Base-by-base conservation (phyloP, 2,329 filamentous ascomycete species). In the Fusarium sacchari region DNA sequence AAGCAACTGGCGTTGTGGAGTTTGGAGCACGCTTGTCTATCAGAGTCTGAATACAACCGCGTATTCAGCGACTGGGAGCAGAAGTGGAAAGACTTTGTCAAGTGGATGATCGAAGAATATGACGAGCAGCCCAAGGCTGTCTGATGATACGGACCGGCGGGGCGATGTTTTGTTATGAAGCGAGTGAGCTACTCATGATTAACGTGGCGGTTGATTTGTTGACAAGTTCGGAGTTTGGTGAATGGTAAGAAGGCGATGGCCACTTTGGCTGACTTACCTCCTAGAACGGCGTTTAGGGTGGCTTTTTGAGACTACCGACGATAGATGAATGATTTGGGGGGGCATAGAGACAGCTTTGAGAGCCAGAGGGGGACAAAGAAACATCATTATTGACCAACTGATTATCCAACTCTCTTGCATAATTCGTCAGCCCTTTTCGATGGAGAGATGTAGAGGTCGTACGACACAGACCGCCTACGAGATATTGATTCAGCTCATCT, bases 1-100 rank as follows among this genome's bases (percentile, higher is more conserved):
- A 91, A 92, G 78, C 92, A 94, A 80, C 85, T 92, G 28, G 84
- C 85, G 22, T 81, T 87, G 72, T 92, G 90, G 90, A 92, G 90
- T 75, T 81, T 92, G 20, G 83, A 90, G 64, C 89, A 92, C 78
- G 84, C 89, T 3, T 91, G 88, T 74, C 82, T 91, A 77, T 80
- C 80, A 30, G 74, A 79, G 5, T 72, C 82, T 0, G 84, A 90
- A 71, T 82, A 83, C 63, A 69, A 70, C 13, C 64, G 73, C 13
- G 77, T 86, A 11, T 65, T 79, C 34, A 60, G 70, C 2, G 82
- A 86, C 49, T 93, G 92, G 86, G 80, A 84, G 65, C 67, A 69
- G 7, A 83, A 84, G 39, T 94, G 92, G 92, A 81, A 86, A 6
- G 78, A 80, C 0, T 93, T 93, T 70, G 86, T 92, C 63, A 57